Conservation (phyloP, 768 basidiomycete species). For the Boletus sp. region DNA sequence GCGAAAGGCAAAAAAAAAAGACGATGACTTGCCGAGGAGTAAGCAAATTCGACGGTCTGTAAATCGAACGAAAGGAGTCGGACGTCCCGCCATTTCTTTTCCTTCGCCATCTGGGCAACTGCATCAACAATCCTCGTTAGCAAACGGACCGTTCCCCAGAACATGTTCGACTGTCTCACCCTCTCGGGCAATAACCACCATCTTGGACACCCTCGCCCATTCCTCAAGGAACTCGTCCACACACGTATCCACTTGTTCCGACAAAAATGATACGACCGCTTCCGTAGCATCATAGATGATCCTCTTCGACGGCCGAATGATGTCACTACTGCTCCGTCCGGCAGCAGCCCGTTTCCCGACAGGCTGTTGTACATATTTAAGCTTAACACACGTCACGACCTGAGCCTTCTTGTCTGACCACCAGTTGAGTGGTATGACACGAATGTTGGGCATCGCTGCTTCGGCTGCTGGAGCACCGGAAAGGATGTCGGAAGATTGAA, state of each 20-base stretch:
- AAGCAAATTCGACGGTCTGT: conserved; percentile 88
- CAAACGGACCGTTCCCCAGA: background rate
- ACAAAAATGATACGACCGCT: conserved; percentile 85
- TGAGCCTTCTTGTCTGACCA: conserved; percentile 79
- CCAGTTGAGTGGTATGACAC: conserved; percentile 86
- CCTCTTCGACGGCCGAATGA: conserved; percentile 80
- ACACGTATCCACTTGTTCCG: conserved; percentile 82
- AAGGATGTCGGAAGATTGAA: conserved; percentile 76
- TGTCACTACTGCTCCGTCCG: conserved; percentile 44
- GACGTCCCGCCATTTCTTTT: conserved; percentile 68
- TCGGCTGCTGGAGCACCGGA: conserved; percentile 84
- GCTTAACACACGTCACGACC: conserved; percentile 87
- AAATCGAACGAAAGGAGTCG: conserved; percentile 86
- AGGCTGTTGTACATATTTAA: conserved; percentile 86
- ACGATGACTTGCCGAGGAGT: conserved; percentile 49
- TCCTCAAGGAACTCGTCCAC: conserved; percentile 90
- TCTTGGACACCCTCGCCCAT: conserved; percentile 90
- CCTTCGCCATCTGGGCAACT: conserved; percentile 84
- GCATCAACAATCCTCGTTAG: background rate
- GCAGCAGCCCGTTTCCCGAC: conserved; percentile 65
- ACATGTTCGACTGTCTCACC: conserved; percentile 40
- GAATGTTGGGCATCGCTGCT: conserved; percentile 90
- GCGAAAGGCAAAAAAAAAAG: background rate
- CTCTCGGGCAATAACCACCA: conserved; percentile 90
- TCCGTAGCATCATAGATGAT: conserved; percentile 89